Conservation (phyloP, 2,329 filamentous ascomycete species). For the Exutisphaerella laricina region DNA sequence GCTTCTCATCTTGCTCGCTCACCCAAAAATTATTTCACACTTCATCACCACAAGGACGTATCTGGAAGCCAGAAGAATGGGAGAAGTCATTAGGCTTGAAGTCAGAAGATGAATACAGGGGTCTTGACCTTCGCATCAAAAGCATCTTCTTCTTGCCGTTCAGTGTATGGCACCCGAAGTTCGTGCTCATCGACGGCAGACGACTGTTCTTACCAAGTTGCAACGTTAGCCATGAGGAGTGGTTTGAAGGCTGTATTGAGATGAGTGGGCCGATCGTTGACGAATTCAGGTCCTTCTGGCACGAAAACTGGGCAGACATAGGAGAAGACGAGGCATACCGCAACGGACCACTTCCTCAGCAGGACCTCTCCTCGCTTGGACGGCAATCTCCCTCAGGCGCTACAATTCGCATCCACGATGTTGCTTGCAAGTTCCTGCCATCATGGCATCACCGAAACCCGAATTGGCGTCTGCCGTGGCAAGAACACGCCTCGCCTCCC, state of each 20-base stretch:
- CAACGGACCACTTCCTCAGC: not conserved
- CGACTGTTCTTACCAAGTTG: constrained; percentile 68
- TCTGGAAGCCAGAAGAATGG: constrained; percentile 59
- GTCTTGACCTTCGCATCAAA: constrained; percentile 66
- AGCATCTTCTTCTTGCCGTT: constrained; percentile 74
- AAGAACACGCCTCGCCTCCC: constrained; percentile 45
- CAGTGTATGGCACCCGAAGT: constrained; percentile 86
- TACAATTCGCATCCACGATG: constrained; percentile 12
- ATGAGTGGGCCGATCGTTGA: constrained; percentile 57
- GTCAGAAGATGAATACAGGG: constrained; percentile 46
- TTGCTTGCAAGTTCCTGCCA: constrained; percentile 62
- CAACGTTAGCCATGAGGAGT: constrained; percentile 82
- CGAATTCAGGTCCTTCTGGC: constrained; percentile 62
- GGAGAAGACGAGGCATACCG: not conserved
- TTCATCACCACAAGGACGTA: constrained; percentile 54
- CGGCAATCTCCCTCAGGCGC: not conserved
- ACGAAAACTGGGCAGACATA: constrained; percentile 57
- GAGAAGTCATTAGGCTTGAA: constrained; percentile 58
- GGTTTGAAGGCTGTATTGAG: constrained; percentile 73
- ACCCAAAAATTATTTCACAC: constrained; percentile 72
- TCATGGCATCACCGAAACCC: constrained; percentile 68
- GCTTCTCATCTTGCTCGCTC: constrained; percentile 68
- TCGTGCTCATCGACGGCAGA: constrained; percentile 64
- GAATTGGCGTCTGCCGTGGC: constrained; percentile 55
- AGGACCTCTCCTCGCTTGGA: not conserved